Evolutionary conservation across 768 basidiomycete species (phyloP).

Genomic region (Tulasnella sp.): DNA sequence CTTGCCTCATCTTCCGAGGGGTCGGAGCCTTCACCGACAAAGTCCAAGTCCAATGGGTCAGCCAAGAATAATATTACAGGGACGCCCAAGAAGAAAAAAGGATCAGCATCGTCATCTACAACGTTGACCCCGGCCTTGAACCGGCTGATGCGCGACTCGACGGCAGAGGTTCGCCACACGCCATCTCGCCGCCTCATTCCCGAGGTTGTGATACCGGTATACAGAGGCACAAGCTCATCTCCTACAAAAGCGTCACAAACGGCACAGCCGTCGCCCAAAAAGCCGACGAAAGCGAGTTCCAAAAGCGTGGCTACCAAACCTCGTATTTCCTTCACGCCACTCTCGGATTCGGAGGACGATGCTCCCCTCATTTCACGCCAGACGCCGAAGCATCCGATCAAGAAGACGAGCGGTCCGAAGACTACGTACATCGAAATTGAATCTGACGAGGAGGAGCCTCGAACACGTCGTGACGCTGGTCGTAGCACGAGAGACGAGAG

Average conservation of each 20-base stretch:
- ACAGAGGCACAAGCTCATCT: neutral
- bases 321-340: neutral
- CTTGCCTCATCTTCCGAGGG: neutral
- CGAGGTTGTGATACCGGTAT: constrained; percentile 5
- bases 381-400: neutral
- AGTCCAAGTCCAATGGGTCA: neutral
- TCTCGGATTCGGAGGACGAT: neutral
- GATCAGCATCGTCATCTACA: neutral
- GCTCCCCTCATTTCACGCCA: neutral
- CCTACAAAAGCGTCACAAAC: neutral
- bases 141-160: neutral
- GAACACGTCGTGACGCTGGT: neutral
- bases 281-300: neutral
- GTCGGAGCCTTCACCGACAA: neutral
- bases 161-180: neutral
- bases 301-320: neutral
- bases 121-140: neutral
- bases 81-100: neutral
- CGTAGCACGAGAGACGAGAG: neutral
- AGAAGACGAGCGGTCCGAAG: neutral
- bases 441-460: neutral
- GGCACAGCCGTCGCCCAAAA: neutral
- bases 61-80: neutral
- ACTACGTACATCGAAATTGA: neutral
- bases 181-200: constrained; percentile 4